Base-by-base conservation (phyloP, 106 monocot genomes). In the Cymbidium sinense region DNA sequence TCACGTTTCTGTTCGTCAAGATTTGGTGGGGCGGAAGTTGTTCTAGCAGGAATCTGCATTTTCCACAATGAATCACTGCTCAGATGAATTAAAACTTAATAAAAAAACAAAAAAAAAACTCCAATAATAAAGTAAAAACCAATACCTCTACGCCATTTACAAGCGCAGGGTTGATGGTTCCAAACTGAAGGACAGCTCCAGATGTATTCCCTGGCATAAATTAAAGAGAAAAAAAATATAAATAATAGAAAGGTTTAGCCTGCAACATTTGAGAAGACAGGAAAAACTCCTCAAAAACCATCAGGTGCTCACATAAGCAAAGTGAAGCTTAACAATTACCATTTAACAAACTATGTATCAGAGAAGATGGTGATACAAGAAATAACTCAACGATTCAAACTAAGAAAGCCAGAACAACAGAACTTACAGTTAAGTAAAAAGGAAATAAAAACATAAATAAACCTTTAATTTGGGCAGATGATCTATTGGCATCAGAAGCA, bases 1-100 rank as follows among this genome's bases (percentile, higher is more conserved):
- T 84, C 88, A 7, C 50, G 72, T 54, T 88, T 91, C 86, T 94
- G 96, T 70, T 96, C 96, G 74, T 94, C 94, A 20, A 96, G 77
- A 82, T 96, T 96, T 36, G 96, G 96, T 36, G 96, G 96, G 25
- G 96, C 96, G 31, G 81, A 81, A 64, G 75, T 43, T 17, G 81
- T 81, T 65, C 81, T 15, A 50, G 81, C 81, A 64, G 81, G 81
- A 75, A 81, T 67, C 81, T 81, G 18, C 54, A 44, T 65, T 65
- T 0, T 3, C 30, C 73, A 36, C 7, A 20, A 23, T 72, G n/a
- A 72, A 39, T 72, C n/a, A 1, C 71, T 4, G 2, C 21, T 72
- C 35, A 39, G 34, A 35, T 37, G 34, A 72, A 72, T 30, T 72
- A 21, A 23, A 47, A 47, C 8, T 36, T 21, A 71, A 30, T 21